Percentiles rank a stretch among this genome's conserved stretches.
Conservation (phyloP, 805 yeast genomes). For the Lachancea meyersii region DNA sequence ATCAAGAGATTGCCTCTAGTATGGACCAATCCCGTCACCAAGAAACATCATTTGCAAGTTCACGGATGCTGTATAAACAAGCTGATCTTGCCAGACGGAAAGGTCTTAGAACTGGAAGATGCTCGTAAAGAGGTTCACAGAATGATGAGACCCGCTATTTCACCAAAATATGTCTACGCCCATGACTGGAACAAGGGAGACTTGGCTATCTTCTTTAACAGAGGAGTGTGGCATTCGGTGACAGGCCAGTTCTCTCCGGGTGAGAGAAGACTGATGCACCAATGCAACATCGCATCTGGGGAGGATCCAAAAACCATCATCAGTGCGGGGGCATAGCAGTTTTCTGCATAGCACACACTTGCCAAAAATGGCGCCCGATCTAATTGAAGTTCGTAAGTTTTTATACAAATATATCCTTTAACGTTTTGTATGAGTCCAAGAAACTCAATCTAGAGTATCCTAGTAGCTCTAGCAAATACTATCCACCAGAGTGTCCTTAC, state of each 20-base stretch:
- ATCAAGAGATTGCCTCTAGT: constrained; percentile 76
- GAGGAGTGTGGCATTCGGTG: constrained; percentile 89
- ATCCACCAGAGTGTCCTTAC: too few relatives aligned
- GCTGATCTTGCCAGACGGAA: constrained; percentile 50
- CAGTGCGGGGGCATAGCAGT: neutral
- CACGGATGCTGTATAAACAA: constrained; percentile 83
- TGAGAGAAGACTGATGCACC: constrained; percentile 84
- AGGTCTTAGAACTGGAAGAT: constrained; percentile 55
- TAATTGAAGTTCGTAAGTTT: neutral
- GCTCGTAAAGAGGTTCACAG: constrained; percentile 68
- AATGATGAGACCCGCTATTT: constrained; percentile 79
- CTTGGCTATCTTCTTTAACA: constrained; percentile 76
- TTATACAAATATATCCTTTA: neutral
- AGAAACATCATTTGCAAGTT: constrained; percentile 74
- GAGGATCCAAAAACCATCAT: constrained; percentile 44
- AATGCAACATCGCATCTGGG: constrained; percentile 86
- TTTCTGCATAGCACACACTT: too few relatives aligned
- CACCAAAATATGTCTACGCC: constrained; percentile 67
- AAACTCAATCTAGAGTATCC: too few relatives aligned
- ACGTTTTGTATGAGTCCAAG: neutral
- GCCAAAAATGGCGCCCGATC: too few relatives aligned
- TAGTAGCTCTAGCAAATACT: too few relatives aligned
- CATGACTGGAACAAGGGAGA: constrained; percentile 84
- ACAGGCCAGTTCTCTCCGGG: constrained; percentile 80
- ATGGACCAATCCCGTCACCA: constrained; percentile 88